Evolutionary conservation across 2,329 filamentous ascomycete species (phyloP).

Genomic region (Penicillium verrucosum): DNA sequence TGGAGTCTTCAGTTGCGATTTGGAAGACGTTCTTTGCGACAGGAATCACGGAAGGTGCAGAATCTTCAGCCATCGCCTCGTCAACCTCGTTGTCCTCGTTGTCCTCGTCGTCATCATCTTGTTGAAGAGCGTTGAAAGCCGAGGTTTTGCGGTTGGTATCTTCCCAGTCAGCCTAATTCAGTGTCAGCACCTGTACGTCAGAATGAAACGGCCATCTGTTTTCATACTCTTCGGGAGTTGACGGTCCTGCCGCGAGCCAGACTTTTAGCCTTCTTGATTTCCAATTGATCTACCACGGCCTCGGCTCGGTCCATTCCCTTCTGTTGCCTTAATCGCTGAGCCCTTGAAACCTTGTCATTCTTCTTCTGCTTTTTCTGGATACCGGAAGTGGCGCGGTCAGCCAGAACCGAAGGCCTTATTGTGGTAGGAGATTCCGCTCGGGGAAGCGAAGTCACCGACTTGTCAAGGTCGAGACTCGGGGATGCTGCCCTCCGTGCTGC

Average conservation of each 20-base stretch:
- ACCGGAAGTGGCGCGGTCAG: conserved; percentile 49
- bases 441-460: conserved; percentile 46
- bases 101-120: conserved; percentile 42
- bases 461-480: conserved; percentile 53
- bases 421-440: conserved; percentile 39
- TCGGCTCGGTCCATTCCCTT: conserved; percentile 57
- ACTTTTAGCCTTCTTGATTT: conserved; percentile 56
- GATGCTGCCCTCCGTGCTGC: conserved; percentile 57
- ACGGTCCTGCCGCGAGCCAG: conserved; percentile 48
- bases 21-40: conserved; percentile 18
- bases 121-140: conserved; percentile 37
- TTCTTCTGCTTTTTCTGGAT: conserved; percentile 52
- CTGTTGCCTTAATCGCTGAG: conserved; percentile 54
- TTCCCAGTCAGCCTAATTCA: conserved; percentile 40
- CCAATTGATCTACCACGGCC: conserved; percentile 52
- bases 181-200: conserved; percentile 15
- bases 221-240: conserved; percentile 45
- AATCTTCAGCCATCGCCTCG: conserved; percentile 33
- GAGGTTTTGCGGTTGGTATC: conserved; percentile 38
- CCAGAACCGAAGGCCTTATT: conserved; percentile 47
- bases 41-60: conserved; percentile 18
- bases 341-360: conserved; percentile 49
- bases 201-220: neutral
- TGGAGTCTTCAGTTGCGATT: conserved; percentile 10
- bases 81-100: conserved; percentile 45